Evolutionary conservation across 768 basidiomycete species (phyloP), one percentile per base, ranked within the genome.

Genomic region (Pleurotus citrinopileatus): DNA sequence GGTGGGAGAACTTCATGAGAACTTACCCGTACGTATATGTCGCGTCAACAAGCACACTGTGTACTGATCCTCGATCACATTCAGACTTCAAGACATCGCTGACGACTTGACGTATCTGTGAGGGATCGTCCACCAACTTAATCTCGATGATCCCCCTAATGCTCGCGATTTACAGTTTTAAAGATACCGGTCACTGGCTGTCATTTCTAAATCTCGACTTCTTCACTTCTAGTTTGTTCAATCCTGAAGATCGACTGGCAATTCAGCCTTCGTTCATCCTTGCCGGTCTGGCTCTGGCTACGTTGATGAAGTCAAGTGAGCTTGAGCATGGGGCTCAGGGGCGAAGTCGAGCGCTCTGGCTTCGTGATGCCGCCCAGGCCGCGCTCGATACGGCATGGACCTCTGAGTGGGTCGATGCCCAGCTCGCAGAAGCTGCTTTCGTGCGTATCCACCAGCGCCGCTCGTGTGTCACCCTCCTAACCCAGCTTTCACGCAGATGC

Each of bases 181-280:
- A 73, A 20, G 80, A 83, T 52, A 82, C 82, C 23, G 80, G 78
- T 19, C 81, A 87, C 56, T 83, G 81, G 73, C 74, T 92, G 38
- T 84, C 80, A 8, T 89, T 90, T 64, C 73, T 91, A 59, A 81
- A 88, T 62, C 64, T 82, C 15, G 70, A 73, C 10, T 73, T 75
- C 36, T 78, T 91, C 60, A 65, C 81, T 56, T 72, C 74, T 47
- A 76, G 72, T 53, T 66, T 91, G 43, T 73, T 68, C 58, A 71
- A 78, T 59, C 73, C 80, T 1, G 74, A 75, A n/a, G 71, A 78
- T 25, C 80, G 85, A 12, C 63, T 73, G 19, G 68, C 67, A 12
- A 81, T 90, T 56, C 89, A 90, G 57, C 89, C 90, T 4, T 76
- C 88, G 0, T 80, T 92, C 54, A 76, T 91, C 42, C 75, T 84